Conservation (phyloP, 2,329 filamentous ascomycete genomes). For the Aspergillus ustus region DNA sequence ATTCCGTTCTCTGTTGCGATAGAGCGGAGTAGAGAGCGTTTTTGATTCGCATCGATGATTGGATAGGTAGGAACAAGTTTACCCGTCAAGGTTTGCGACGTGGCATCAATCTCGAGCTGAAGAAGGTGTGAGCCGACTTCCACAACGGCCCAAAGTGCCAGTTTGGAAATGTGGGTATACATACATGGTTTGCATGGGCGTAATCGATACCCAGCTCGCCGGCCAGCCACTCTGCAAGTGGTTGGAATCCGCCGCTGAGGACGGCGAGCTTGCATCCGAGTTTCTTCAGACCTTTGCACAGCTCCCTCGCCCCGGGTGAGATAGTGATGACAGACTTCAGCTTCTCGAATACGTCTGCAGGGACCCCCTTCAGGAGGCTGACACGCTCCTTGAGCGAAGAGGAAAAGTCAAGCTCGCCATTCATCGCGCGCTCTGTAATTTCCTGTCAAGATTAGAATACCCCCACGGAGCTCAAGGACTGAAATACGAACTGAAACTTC, state of each 20-base stretch:
- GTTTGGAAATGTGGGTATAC: conserved; percentile 18
- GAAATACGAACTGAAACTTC: conserved; percentile 67
- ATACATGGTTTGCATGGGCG: conserved; percentile 82
- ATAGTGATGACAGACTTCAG: conserved; percentile 77
- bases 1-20: conserved; percentile 61
- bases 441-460: conserved; percentile 46
- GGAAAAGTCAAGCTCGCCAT: conserved; percentile 92
- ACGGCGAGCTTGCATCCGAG: conserved; percentile 89
- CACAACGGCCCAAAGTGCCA: neutral
- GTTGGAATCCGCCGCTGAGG: conserved; percentile 88
- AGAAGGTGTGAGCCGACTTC: neutral
- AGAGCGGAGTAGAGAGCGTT: conserved; percentile 58
- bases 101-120: conserved; percentile 54
- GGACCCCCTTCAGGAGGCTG: conserved; percentile 77
- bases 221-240: conserved; percentile 85
- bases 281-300: conserved; percentile 74
- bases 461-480: neutral
- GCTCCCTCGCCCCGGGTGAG: conserved; percentile 76
- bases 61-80: conserved; percentile 57
- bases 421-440: conserved; percentile 94
- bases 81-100: conserved; percentile 58
- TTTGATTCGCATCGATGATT: conserved; percentile 65
- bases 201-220: conserved; percentile 81
- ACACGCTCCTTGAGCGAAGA: conserved; percentile 81
- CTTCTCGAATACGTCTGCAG: conserved; percentile 76